Evolutionary conservation across 371 early-diverging fungal species (phyloP).

Genomic region (Syncephalastrum contaminatum): DNA sequence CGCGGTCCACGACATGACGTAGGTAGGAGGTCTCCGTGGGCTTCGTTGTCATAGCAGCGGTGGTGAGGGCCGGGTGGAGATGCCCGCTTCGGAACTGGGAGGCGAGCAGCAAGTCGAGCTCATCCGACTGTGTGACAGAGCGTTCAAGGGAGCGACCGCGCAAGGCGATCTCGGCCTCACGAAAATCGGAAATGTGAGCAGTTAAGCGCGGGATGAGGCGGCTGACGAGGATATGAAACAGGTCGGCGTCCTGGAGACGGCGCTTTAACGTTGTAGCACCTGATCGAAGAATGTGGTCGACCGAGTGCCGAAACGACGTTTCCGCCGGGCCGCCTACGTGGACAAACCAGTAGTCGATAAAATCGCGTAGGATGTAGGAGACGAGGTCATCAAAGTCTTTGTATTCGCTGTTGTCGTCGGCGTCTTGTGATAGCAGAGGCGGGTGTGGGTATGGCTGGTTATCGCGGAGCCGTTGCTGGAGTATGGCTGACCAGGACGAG

Average conservation of each 20-base stretch:
- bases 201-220: conserved; percentile 68
- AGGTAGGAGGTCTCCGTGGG: conserved; percentile 66
- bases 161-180: conserved; percentile 61
- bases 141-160: conserved; percentile 56
- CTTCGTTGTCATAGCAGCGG: conserved; percentile 44
- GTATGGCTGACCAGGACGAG: conserved; percentile 16
- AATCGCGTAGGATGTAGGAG: conserved; percentile 50
- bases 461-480: conserved; percentile 15
- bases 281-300: conserved; percentile 49
- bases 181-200: conserved; percentile 66
- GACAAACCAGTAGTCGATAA: conserved; percentile 58
- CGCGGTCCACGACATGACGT: conserved; percentile 58
- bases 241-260: conserved; percentile 57
- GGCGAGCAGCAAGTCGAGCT: conserved; percentile 63
- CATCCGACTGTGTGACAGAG: conserved; percentile 56
- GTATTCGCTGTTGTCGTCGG: conserved; percentile 11
- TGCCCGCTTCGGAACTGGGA: conserved; percentile 59
- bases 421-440: neutral
- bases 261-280: conserved; percentile 31
- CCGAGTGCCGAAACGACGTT: conserved; percentile 33
- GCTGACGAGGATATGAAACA: conserved; percentile 55
- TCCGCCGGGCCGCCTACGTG: conserved; percentile 41
- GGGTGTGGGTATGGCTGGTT: conserved; percentile 6
- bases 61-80: conserved; percentile 61
- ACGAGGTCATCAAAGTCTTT: conserved; percentile 45